Evolutionary conservation across 1,139 yeast genomes (phyloP), one percentile per base, ranked within the genome.

Genomic region (Sugiyamaella grinbergsii): DNA sequence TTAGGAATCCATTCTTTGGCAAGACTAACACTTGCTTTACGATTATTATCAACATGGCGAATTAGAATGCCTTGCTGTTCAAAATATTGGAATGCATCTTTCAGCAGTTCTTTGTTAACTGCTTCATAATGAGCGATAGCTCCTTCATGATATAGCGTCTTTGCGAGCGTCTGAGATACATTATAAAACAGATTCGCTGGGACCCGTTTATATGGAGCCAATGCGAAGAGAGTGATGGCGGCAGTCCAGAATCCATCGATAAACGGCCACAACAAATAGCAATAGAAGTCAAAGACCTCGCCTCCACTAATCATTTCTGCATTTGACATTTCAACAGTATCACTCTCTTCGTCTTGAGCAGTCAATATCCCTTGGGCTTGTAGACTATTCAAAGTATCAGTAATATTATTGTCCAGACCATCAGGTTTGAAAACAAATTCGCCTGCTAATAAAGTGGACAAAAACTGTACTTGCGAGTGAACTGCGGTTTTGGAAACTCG

Each of bases 181-280:
- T 63, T 62, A 41, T 64, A 59, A 51, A 71, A 71, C 40, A 62
- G 63, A 50, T 62, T 63, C 22, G 63, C 68, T n/a, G 52, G 49
- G 13, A 49, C 52, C 10, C 43, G 36, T 4, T 42, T 24, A 6
- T 18, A 34, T 3, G 42, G 37, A 1, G 72, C 66, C 52, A 72
- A 59, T 31, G 70, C 58, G 53, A 69, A 67, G 45, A 73, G 54
- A 10, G 74, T 58, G n/a, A 70, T 63, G 2, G 72, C 60, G 0
- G 72, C 69, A 15, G 71, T 60, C 76, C 76, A 73, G 59, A 70
- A 73, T 3, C 76, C 76, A 47, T 73, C 77, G 37, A 72, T 62
- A 52, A 70, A 73, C 2, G 77, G 77, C 77, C 77, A 73, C 13
- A 73, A 60, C 40, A 72, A 56, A 55, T 65, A 71, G 53, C 75